Evolutionary conservation across 352 stramenopile species (phyloP), one percentile per base, ranked within the genome.

Genomic region (Globisporangium echinulatum): DNA sequence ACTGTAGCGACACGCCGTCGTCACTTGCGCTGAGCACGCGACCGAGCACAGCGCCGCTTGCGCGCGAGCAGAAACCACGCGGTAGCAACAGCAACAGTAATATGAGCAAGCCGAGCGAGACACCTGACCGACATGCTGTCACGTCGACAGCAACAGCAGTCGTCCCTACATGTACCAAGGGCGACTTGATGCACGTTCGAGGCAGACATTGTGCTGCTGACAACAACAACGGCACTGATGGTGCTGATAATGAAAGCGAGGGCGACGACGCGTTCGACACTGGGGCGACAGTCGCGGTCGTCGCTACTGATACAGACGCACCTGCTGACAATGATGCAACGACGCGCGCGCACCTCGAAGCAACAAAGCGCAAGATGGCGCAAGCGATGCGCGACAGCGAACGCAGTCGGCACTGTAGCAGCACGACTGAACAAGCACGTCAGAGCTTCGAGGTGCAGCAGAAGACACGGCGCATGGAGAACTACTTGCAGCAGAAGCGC

Each of bases 401-500:
- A 14, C 63, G 50, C 56, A 58, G 33, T 39, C 62, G 53, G 38
- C 61, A 25, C 25, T 25, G 61, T 60, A 72, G 57, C 25, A 64
- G 57, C 8, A 67, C 75, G 15, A 49, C 85, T 15, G 54, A 82
- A n/a, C 65, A 64, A 37, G 25, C 73, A 36, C 66, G 69, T 0
- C 58, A 74, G 13, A 56, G 71, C 44, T 66, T 73, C 3, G 59
- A 70, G 3, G 58, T 76, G 15, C 50, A 78, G 11, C 75, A 88
- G 42, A 83, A 88, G 53, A 66, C 70, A 37, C 72, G 74, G 17
- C 77, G 78, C 10, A 87, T 87, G 78, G 74, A 88, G 36, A 66
- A 84, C 25, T 90, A 90, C 47, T 51, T 90, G 49, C 73, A 86
- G 43, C 81, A 90, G 57, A 90, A 90, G 61, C 72, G 72, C 1